Evolutionary conservation across 169 alveolate genomes (phyloP).

Genomic region (Plasmodium vinckei): DNA sequence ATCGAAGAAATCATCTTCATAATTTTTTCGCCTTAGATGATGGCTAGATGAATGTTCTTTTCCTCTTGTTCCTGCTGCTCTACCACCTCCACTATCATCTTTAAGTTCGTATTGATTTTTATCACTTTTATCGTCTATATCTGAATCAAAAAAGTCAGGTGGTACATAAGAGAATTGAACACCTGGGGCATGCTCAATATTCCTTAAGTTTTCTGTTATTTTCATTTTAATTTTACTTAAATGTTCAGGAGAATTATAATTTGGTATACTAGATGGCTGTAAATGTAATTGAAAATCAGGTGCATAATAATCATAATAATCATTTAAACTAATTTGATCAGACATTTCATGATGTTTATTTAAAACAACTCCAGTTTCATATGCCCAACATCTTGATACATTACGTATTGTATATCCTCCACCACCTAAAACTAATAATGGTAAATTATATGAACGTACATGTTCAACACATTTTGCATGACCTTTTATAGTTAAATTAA

Average conservation of each 20-base stretch:
- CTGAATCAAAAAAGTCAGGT: constrained; percentile 88
- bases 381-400: constrained; percentile 99
- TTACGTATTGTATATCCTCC: constrained; percentile 99
- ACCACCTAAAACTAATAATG: constrained; percentile 96
- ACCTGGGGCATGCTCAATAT: constrained; percentile 97
- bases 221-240: constrained; percentile 92
- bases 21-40: constrained; percentile 82
- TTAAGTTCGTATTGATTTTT: constrained; percentile 80
- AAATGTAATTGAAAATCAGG: constrained; percentile 96
- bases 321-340: constrained; percentile 94
- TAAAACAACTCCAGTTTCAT: constrained; percentile 97
- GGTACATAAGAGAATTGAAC: constrained; percentile 93
- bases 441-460: constrained; percentile 93
- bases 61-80: constrained; percentile 58
- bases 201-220: constrained; percentile 93
- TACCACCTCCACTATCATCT: constrained; percentile 84
- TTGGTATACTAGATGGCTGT: constrained; percentile 93
- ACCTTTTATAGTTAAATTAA: constrained; percentile 96
- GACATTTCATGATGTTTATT: constrained; percentile 92
- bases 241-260: constrained; percentile 95
- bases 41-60: constrained; percentile 76
- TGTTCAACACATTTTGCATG: constrained; percentile 98
- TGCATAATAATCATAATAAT: constrained; percentile 96
- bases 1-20: constrained; percentile 82
- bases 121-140: constrained; percentile 83